Evolutionary conservation across 495 filamentous ascomycete species (phyloP), one percentile per base, ranked within the genome.

Genomic region (Xylaria bambusicola): DNA sequence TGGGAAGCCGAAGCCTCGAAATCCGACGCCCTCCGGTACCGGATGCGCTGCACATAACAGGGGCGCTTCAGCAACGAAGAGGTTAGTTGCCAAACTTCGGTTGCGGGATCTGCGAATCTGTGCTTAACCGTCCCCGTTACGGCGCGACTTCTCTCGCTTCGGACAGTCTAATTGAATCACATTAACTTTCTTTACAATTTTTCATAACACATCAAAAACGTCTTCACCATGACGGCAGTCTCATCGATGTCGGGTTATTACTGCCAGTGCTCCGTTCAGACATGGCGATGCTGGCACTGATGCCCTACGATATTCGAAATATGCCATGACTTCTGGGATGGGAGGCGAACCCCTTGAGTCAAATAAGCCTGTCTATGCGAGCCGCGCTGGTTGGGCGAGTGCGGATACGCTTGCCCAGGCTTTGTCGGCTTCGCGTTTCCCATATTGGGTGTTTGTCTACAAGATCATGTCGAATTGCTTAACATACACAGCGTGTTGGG

Each of bases 1-100:
- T 80, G 23, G 73, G 76, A 10, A 81, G 78, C 51, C 64, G 78
- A 64, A 81, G 78, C 56, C 42, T 81, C 46, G 78, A 81, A 48
- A 73, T 80, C 45, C 73, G 75, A 48, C 63, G 78, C 20, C 77
- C 77, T 12, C 63, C 70, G 0, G 53, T 79, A 17, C 67, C 71
- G 52, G 66, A 76, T 52, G 65, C 71, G 5, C 27, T 71, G 1
- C 63, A 49, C 18, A 68, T 70, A 24, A 49, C 61, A 6, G 68
- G 68, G 1, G 56, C 51, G 1, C 46, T 70, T 23, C 53, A 46
- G 24, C 58, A 61, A 23, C 62, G 68, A n/a, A 59, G 68, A 20
- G 49, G 63, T 31, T 68, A 60, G 57, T 60, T 60, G 57, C 49
- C 49, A 26, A n/a, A 29, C 23, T 29, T 52, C 13, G 38, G 33